Evolutionary conservation across 73 alveolate genomes (phyloP).

Genomic region (Tetrahymena borealis): DNA sequence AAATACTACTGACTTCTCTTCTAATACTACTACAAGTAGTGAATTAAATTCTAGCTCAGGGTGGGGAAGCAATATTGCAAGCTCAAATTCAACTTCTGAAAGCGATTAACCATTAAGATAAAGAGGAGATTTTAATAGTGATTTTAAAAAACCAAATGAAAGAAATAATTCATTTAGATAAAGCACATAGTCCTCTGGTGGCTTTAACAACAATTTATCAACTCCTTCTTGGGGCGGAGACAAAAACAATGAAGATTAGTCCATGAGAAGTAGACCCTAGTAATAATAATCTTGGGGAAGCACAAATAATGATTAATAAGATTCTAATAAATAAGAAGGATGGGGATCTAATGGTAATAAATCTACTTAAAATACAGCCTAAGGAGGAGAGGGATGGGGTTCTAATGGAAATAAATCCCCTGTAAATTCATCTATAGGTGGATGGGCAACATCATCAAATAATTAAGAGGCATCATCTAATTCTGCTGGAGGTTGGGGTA

Average conservation of each 20-base stretch:
- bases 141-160: neutral
- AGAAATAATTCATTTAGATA: neutral
- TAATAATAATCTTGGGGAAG: neutral
- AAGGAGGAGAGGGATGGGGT: neutral
- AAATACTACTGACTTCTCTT: neutral
- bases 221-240: neutral
- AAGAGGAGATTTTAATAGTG: neutral
- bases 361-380: neutral
- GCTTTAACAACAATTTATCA: neutral
- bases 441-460: too few species aligned
- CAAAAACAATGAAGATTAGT: neutral
- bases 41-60: neutral
- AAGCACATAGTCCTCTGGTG: neutral
- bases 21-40: neutral
- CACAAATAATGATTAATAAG: neutral
- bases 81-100: too few species aligned
- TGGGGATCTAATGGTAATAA: neutral
- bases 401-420: neutral
- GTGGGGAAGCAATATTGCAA: neutral
- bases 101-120: neutral
- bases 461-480: too few species aligned
- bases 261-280: neutral
- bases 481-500: too few species aligned
- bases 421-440: too few species aligned
- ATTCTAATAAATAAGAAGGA: neutral